Evolutionary conservation across 1,139 yeast species (phyloP).

Genomic region (Magnusiomyces paraingens): DNA sequence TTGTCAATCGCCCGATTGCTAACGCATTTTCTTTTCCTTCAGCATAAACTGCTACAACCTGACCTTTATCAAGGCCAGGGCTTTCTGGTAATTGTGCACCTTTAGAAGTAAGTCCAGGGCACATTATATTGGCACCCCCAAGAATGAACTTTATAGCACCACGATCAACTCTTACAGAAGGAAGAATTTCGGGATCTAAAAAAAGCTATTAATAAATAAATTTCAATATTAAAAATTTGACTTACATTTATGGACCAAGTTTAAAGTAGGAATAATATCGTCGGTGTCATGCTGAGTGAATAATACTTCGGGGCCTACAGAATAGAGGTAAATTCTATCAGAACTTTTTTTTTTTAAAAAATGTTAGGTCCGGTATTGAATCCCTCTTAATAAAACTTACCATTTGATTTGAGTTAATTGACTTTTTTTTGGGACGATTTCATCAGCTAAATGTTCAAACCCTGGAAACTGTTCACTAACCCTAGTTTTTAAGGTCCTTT

Average conservation of each 20-base stretch:
- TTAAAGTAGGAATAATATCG: conserved; percentile 66
- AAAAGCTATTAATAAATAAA: background rate
- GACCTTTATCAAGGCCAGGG: conserved; percentile 49
- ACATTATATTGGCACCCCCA: conserved; percentile 94
- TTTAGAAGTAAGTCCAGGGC: conserved; percentile 90
- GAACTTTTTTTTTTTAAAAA: conserved; percentile 36
- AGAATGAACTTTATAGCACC: conserved; percentile 94
- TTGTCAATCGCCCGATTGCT: conserved; percentile 78
- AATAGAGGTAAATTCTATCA: conserved; percentile 75
- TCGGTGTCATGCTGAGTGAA: conserved; percentile 81
- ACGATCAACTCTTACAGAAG: conserved; percentile 84
- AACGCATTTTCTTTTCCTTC: conserved; percentile 90
- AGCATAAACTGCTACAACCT: conserved; percentile 76
- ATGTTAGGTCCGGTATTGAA: background rate
- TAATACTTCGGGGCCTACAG: conserved; percentile 66
- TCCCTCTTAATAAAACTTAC: conserved; percentile 14
- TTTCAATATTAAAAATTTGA: background rate
- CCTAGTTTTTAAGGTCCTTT: conserved; percentile 71
- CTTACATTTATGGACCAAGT: conserved; percentile 58
- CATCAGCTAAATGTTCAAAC: conserved; percentile 70
- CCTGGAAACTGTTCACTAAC: conserved; percentile 66
- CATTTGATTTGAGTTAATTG: conserved; percentile 78
- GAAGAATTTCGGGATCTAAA: conserved; percentile 59
- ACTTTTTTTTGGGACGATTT: conserved; percentile 84
- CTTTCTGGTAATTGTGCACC: conserved; percentile 83